Percentiles rank a stretch among this genome's conserved stretches.
Conservation (phyloP, 2,329 filamentous ascomycete genomes). For the Fusarium sp. region DNA sequence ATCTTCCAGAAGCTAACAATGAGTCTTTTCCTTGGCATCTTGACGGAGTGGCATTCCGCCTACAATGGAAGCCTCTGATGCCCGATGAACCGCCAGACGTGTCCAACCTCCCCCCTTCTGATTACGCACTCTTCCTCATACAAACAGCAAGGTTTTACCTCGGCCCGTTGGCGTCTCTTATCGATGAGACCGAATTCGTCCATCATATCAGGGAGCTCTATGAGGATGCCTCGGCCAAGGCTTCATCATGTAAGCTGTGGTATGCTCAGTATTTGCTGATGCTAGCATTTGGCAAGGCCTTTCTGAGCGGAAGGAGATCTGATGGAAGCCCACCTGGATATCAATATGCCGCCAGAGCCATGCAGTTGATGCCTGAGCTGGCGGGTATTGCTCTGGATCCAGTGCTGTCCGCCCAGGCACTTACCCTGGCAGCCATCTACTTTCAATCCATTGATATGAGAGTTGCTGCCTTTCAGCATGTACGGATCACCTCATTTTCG, state of each 20-base stretch:
- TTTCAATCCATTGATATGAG: conserved; percentile 57
- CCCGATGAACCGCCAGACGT: conserved; percentile 39
- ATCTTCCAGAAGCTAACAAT: conserved; percentile 39
- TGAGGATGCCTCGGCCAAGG: conserved; percentile 35
- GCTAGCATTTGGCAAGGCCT: conserved; percentile 50
- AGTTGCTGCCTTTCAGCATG: conserved; percentile 53
- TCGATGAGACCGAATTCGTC: conserved; percentile 36
- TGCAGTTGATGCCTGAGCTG: conserved; percentile 54
- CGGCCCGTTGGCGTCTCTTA: conserved; percentile 29
- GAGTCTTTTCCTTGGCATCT: conserved; percentile 43
- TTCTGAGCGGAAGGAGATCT: conserved; percentile 40
- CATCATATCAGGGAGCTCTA: conserved; percentile 39
- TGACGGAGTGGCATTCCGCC: conserved; percentile 41
- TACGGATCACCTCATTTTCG: conserved; percentile 15
- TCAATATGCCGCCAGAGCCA: conserved; percentile 54
- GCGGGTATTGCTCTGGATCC: conserved; percentile 38
- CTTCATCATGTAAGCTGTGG: conserved; percentile 39
- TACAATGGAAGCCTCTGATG: conserved; percentile 35
- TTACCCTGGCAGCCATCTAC: conserved; percentile 52
- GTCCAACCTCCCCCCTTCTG: conserved; percentile 34
- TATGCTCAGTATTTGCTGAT: conserved; percentile 49
- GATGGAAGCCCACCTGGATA: conserved; percentile 50
- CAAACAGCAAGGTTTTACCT: conserved; percentile 43
- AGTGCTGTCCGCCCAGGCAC: conserved; percentile 42
- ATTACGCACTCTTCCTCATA: conserved; percentile 41